phyloP scores from a whole-genome alignment of 495 filamentous ascomycete genomes.

The Cercophora scortea region DNA sequence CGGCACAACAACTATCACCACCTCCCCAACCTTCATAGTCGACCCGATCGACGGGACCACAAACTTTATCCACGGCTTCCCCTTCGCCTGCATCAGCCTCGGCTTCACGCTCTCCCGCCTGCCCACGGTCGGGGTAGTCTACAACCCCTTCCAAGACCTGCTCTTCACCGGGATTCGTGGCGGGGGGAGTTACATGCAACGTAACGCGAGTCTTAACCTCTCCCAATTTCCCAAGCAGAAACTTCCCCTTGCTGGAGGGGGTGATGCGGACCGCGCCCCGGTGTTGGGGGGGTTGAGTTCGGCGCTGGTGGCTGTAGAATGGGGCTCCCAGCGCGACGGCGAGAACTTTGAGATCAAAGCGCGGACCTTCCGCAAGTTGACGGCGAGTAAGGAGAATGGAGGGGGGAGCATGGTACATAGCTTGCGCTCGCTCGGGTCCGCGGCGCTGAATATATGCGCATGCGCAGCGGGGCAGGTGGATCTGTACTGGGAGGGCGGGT shows the following conservation, averaged over 20 bases:
- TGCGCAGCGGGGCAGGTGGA: conserved; percentile 75
- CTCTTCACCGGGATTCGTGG: conserved; percentile 68
- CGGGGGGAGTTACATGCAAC: conserved; percentile 54
- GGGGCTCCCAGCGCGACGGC: conserved; percentile 67
- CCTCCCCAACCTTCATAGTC: conserved; percentile 73
- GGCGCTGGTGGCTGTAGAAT: conserved; percentile 66
- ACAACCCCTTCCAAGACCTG: conserved; percentile 65
- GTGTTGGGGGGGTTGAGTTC: conserved; percentile 51
- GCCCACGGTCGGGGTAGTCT: conserved; percentile 73
- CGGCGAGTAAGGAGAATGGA: conserved; percentile 45
- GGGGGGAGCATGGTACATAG: conserved; percentile 83
- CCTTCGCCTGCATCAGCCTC: conserved; percentile 74
- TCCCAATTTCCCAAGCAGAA: conserved; percentile 5
- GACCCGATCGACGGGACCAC: conserved; percentile 88
- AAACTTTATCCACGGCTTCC: conserved; percentile 81
- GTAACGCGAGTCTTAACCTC: conserved; percentile 21
- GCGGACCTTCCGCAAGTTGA: conserved; percentile 60
- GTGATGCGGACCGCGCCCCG: conserved; percentile 23
- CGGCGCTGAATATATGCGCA: conserved; percentile 77
- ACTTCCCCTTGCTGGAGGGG: conserved; percentile 51
- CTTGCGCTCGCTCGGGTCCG: conserved; percentile 65
- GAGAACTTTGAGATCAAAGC: conserved; percentile 69
- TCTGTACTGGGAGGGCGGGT: conserved; percentile 88
- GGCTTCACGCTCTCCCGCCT: conserved; percentile 57
- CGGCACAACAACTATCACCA: conserved; percentile 50